Conservation (phyloP, 2,329 filamentous ascomycete species). For the Phyllosticta paracitricarpa region DNA sequence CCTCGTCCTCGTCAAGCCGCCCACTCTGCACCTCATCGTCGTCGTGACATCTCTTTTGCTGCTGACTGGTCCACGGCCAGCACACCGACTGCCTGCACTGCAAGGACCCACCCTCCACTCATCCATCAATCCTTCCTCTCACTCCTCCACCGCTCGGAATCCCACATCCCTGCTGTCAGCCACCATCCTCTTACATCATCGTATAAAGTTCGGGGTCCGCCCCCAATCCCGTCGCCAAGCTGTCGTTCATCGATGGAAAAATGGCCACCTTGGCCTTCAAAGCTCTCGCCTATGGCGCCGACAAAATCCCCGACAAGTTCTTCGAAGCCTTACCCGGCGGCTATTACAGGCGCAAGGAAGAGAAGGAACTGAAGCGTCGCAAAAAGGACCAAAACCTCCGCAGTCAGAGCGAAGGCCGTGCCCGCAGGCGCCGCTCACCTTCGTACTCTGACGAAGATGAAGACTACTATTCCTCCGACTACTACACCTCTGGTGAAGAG, state of each 20-base stretch:
- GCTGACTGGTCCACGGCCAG: not conserved
- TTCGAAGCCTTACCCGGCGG: conserved; percentile 29
- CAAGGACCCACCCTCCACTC: not conserved
- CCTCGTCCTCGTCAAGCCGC: not conserved
- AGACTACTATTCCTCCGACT: conserved; percentile 11
- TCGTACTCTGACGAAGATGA: not conserved
- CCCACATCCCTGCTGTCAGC: not conserved
- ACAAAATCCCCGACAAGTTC: conserved; percentile 28
- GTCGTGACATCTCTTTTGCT: not conserved
- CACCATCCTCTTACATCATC: conserved; percentile 1
- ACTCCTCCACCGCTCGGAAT: not conserved
- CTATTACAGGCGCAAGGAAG: conserved; percentile 25
- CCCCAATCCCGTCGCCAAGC: not conserved
- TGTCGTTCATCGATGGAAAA: not conserved
- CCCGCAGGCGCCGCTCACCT: conserved; percentile 2
- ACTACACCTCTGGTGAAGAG: conserved; percentile 10
- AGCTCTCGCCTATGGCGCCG: conserved; percentile 28
- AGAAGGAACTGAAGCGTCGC: conserved; percentile 16
- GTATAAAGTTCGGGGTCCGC: conserved; percentile 4
- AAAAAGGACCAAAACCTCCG: conserved; percentile 15
- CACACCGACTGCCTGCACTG: not conserved
- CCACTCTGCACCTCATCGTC: not conserved
- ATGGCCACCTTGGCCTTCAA: conserved; percentile 23
- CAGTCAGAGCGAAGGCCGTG: conserved; percentile 11
- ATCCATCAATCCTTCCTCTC: not conserved